Evolutionary conservation across 2,329 filamentous ascomycete genomes (phyloP).

Genomic region (Diaporthe sp.): DNA sequence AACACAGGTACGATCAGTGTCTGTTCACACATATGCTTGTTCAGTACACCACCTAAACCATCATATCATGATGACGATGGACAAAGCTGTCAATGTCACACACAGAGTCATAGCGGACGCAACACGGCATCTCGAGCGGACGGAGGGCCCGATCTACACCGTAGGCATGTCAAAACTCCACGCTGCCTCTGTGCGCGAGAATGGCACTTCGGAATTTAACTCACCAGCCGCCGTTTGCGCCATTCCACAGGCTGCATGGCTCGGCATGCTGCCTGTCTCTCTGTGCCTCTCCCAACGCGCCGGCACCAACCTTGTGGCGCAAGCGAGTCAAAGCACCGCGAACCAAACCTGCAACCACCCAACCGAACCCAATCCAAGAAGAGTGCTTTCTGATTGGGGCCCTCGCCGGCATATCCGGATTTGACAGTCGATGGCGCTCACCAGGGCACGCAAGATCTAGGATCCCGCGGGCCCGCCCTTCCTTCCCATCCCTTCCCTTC

Average conservation of each 20-base stretch:
- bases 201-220: neutral
- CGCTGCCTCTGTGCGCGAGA: conserved; percentile 1
- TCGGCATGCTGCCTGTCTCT: neutral
- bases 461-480: neutral
- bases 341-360: neutral
- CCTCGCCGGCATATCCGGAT: neutral
- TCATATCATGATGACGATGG: neutral
- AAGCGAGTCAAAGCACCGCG: conserved; percentile 14
- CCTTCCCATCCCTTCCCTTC: neutral
- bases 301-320: conserved; percentile 15
- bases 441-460: neutral
- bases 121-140: neutral
- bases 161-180: neutral
- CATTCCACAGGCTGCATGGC: conserved; percentile 16
- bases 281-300: neutral
- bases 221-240: conserved; percentile 22
- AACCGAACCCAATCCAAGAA: neutral
- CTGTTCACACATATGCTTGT: neutral
- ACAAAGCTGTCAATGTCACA: neutral
- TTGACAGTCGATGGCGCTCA: neutral
- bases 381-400: neutral
- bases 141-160: neutral
- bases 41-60: neutral
- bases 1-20: neutral
- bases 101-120: conserved; percentile 9